Evolutionary conservation across 768 basidiomycete species (phyloP), one percentile per base, ranked within the genome.

Genomic region (Podaxis rugospora): DNA sequence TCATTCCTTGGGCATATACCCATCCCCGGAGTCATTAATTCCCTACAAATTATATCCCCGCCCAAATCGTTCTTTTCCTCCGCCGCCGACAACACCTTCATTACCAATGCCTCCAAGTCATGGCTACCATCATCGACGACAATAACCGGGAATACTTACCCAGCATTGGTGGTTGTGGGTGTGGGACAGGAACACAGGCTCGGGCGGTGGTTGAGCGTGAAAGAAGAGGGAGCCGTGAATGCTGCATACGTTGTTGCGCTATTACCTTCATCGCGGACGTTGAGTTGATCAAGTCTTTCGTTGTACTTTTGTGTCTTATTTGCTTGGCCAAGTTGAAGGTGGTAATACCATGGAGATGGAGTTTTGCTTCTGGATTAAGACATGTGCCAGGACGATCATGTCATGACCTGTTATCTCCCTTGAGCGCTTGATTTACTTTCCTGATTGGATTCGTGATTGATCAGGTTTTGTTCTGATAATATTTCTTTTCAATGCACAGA

Each of bases 161-260:
- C 58, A 7, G 37, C 44, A 13, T 32, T 95, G 57, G 70, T 99
- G 37, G 83, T 93, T 14, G 94, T 87, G 5, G 92, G 89, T 9
- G 70, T 93, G 16, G 92, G 90, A 1, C 91, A 95, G 70, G 97
- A 99, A 71, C 92, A 89, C 69, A 83, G 92, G 60, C 71, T 96
- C 37, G 96, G 97, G 1, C 80, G 97, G 64, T 99, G 97, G 96
- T 72, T 93, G 68, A 82, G 77, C 51, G 68, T 91, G 60, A 91
- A 89, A 70, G 87, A 86, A 32, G 69, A 66, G 55, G 89, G 90
- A 1, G 85, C 81, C 0, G 78, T 80, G 65, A 97, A 96, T 73
- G 85, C 88, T 5, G 82, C 90, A 1, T 67, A 90, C 32, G 84
- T 94, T 27, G 78, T 86, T 63, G 78, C 79, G 18, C 75, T 90